These are phyloP conservation scores for Detonula confervacea DNA, from an alignment of 352 stramenopile genomes.

Conservation along the genomic window DNA sequence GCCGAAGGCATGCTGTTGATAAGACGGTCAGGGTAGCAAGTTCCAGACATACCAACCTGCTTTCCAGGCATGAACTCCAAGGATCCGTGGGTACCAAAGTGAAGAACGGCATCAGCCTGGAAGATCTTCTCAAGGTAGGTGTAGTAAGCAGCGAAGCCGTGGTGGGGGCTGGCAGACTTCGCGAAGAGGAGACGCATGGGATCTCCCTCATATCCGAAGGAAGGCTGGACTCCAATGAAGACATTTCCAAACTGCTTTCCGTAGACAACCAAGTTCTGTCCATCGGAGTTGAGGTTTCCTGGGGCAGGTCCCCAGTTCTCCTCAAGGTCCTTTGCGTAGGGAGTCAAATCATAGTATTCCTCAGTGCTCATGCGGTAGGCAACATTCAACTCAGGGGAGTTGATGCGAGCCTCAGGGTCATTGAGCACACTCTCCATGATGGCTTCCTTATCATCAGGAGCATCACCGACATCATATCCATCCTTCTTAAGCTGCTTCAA, in stretches of 20 bases:
- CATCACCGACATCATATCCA: slow-evolving; percentile 87
- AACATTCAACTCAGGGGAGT: slow-evolving; percentile 89
- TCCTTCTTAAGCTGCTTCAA: slow-evolving; percentile 85
- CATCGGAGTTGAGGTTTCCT: slow-evolving; percentile 89
- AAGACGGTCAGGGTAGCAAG: slow-evolving; percentile 89
- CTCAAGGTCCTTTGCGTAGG: slow-evolving; percentile 87
- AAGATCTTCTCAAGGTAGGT: slow-evolving; percentile 91
- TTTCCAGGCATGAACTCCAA: slow-evolving; percentile 91
- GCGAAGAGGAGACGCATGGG: slow-evolving; percentile 87
- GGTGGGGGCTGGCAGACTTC: slow-evolving; percentile 89
- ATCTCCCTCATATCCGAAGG: slow-evolving; percentile 89
- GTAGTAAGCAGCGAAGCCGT: slow-evolving; percentile 91
- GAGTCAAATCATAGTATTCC: slow-evolving; percentile 89
- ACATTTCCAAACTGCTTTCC: slow-evolving; percentile 89
- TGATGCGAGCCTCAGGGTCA: slow-evolving; percentile 83
- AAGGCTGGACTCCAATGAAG: slow-evolving; percentile 90
- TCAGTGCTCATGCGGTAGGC: slow-evolving; percentile 88
- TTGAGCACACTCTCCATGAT: slow-evolving; percentile 85
- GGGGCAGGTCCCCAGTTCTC: slow-evolving; percentile 90
- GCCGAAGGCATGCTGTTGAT: slow-evolving; percentile 89
- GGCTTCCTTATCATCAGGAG: slow-evolving; percentile 80
- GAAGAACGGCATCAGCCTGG: slow-evolving; percentile 87
- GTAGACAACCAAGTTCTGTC: slow-evolving; percentile 89
- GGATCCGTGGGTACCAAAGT: slow-evolving; percentile 89
- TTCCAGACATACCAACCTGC: slow-evolving; percentile 90